Evolutionary conservation across 306 rosid species (phyloP).

Genomic region (Phaseolus lunatus): DNA sequence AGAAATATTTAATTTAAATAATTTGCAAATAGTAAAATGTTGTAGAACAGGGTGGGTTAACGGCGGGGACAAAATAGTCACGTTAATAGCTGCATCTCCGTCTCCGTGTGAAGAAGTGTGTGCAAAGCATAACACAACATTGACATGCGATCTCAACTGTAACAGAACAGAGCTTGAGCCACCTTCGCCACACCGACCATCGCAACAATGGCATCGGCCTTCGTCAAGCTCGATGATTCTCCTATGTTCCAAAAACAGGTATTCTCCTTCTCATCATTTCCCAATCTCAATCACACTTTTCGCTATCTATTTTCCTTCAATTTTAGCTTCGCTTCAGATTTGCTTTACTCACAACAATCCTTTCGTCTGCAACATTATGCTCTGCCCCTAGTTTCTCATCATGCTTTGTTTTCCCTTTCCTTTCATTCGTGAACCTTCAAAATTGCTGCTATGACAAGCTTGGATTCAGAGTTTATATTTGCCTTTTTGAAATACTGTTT

Average conservation of each 20-base stretch:
- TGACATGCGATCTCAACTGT: constrained; percentile 35
- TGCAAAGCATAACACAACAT: not conserved
- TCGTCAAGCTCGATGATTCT: constrained; percentile 92
- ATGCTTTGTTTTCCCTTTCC: constrained; percentile 1
- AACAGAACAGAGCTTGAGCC: constrained; percentile 8
- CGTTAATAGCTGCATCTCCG: not conserved
- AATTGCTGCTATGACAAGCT: constrained; percentile 5
- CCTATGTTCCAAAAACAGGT: constrained; percentile 99
- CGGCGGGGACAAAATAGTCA: constrained; percentile 43
- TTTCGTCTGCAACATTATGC: not conserved
- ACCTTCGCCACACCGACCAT: not conserved
- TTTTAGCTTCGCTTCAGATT: not conserved
- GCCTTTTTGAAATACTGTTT: constrained; percentile 32
- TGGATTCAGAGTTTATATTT: not conserved
- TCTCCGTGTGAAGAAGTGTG: not conserved
- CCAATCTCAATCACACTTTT: not conserved
- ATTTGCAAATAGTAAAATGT: too few species aligned
- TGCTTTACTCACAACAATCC: not conserved
- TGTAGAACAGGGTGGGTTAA: not conserved
- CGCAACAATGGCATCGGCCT: constrained; percentile 74
- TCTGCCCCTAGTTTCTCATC: not conserved
- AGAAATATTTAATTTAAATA: too few species aligned
- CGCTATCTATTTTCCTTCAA: not conserved
- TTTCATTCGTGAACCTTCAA: not conserved
- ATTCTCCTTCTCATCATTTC: not conserved